Evolutionary conservation across 306 rosid genomes (phyloP).

Genomic region (Prunus padus): DNA sequence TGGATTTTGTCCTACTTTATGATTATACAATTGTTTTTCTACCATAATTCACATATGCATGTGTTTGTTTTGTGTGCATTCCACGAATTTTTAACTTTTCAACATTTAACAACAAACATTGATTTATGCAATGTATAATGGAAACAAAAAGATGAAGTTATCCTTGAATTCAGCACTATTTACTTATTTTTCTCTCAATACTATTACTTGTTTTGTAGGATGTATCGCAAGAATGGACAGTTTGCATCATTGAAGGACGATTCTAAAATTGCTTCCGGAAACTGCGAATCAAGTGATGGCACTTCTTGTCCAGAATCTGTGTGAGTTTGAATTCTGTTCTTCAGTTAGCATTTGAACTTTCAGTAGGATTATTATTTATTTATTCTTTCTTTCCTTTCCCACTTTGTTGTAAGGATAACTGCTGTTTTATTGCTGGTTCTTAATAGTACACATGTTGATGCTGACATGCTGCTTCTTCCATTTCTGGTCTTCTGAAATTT

Average conservation of each 20-base stretch:
- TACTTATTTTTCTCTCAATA: neutral
- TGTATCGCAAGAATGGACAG: slow-evolving; percentile 82
- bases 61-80: neutral
- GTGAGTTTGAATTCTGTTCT: slow-evolving; percentile 49
- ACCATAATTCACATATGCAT: neutral
- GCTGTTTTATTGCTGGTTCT: neutral
- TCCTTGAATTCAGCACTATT: slow-evolving; percentile 27
- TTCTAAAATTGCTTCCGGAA: slow-evolving; percentile 41
- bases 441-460: neutral
- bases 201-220: slow-evolving; percentile 36
- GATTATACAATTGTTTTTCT: neutral
- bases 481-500: neutral
- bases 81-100: neutral
- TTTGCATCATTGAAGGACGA: slow-evolving; percentile 67
- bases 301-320: slow-evolving; percentile 48
- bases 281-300: slow-evolving; percentile 55
- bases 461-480: slow-evolving; percentile 10
- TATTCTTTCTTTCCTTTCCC: neutral
- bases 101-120: neutral
- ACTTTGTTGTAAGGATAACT: neutral
- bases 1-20: neutral
- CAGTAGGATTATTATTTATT: neutral
- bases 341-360: neutral
- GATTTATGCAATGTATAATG: neutral
- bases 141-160: neutral